Percentiles rank a stretch among this genome's conserved stretches.
phyloP scores from a whole-genome alignment of 257 asterid species.

The Solanum peruvianum region DNA sequence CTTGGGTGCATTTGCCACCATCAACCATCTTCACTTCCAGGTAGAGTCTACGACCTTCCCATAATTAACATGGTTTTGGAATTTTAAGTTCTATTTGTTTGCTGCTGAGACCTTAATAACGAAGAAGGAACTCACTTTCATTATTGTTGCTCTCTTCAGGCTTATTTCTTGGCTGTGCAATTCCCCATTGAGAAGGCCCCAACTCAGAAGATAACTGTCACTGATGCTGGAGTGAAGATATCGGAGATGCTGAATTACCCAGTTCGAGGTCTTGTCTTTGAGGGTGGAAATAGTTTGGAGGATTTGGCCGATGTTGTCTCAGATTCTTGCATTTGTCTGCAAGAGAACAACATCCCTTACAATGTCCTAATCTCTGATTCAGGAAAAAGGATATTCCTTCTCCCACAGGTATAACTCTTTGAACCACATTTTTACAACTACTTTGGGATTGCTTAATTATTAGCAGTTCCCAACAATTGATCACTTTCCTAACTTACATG shows the following conservation, averaged over 20 bases:
- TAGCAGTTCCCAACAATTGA: background rate
- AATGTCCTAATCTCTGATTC: constrained; percentile 78
- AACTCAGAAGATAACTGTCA: constrained; percentile 40
- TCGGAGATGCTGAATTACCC: constrained; percentile 68
- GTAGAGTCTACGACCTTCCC: background rate
- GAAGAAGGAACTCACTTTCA: background rate
- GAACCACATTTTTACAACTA: background rate
- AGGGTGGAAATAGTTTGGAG: constrained; percentile 58
- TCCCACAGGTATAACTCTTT: constrained; percentile 68
- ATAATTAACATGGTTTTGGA: background rate
- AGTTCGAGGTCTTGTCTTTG: constrained; percentile 70
- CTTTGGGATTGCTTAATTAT: background rate
- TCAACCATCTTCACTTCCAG: constrained; percentile 96
- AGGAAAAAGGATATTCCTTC: constrained; percentile 72
- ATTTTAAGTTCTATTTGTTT: too few species aligned
- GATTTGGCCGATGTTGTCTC: constrained; percentile 65
- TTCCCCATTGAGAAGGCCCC: constrained; percentile 65
- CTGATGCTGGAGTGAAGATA: constrained; percentile 45
- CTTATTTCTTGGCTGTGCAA: constrained; percentile 51
- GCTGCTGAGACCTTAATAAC: background rate
- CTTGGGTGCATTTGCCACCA: constrained; percentile 97
- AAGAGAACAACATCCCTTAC: constrained; percentile 74
- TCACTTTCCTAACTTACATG: background rate
- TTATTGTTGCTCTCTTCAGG: constrained; percentile 8
- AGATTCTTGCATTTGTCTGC: constrained; percentile 72